Percentiles rank a stretch among this genome's conserved stretches.
These are phyloP conservation scores for Solanum dulcamara DNA, from an alignment of 257 asterid genomes.

Conservation along the genomic window DNA sequence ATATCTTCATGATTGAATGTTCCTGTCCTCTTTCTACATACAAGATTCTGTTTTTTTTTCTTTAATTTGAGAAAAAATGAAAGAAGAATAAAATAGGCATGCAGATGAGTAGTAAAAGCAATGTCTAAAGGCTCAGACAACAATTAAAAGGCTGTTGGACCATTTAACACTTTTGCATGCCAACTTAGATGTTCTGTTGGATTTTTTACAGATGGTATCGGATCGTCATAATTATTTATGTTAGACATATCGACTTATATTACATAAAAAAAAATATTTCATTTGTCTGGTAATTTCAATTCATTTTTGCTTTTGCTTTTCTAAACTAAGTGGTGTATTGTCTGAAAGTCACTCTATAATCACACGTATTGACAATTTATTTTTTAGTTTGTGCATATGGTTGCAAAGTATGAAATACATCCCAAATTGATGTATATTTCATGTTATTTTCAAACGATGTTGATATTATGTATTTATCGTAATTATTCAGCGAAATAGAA, in stretches of 20 bases:
- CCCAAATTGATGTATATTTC: not conserved
- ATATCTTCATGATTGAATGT: not conserved
- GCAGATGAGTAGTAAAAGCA: not conserved
- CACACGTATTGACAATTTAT: too few relatives aligned
- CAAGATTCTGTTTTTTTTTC: not conserved
- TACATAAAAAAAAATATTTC: not conserved
- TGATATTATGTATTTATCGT: not conserved
- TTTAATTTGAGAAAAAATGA: not conserved
- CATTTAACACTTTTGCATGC: not conserved
- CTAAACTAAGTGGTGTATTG: not conserved
- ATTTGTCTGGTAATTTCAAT: too few relatives aligned
- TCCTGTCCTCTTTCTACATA: not conserved
- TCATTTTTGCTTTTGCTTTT: too few relatives aligned
- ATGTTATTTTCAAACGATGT: not conserved
- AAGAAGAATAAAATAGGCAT: not conserved
- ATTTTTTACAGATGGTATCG: not conserved
- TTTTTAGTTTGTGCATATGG: not conserved
- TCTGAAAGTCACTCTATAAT: not conserved
- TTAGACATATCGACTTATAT: too few relatives aligned
- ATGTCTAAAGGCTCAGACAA: not conserved
- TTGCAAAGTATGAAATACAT: not conserved
- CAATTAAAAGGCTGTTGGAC: not conserved
- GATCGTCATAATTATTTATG: not conserved
- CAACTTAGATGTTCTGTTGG: not conserved
- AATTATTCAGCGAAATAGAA: too few relatives aligned